Percentiles rank a stretch among this genome's conserved stretches.
Evolutionary conservation across 2,329 filamentous ascomycete genomes (phyloP).

Genomic region (Knoxdaviesia proteae): DNA sequence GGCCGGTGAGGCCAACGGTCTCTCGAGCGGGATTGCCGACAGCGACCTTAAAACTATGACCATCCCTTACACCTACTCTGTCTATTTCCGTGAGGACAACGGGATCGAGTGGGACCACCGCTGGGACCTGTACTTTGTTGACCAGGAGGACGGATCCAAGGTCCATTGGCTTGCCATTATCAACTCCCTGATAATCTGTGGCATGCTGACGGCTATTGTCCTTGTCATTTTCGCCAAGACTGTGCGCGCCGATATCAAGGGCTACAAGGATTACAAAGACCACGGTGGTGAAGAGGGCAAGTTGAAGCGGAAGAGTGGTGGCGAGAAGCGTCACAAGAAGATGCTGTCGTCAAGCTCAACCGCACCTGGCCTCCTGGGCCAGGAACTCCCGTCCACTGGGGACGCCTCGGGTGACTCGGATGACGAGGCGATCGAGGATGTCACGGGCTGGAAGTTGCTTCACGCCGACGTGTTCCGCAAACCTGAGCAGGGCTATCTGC

Average conservation of each 20-base stretch:
- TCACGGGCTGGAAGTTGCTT: conserved; percentile 72
- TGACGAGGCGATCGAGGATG: conserved; percentile 56
- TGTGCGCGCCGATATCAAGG: conserved; percentile 58
- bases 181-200: conserved; percentile 70
- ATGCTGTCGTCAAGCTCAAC: no score
- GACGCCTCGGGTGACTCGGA: conserved; percentile 30
- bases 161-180: conserved; percentile 80
- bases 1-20: conserved; percentile 19
- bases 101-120: conserved; percentile 63
- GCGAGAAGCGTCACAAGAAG: conserved; percentile 24
- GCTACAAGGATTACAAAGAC: conserved; percentile 37
- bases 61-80: conserved; percentile 73
- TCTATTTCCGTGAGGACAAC: conserved; percentile 72
- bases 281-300: conserved; percentile 37
- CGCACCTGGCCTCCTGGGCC: conserved; percentile 33
- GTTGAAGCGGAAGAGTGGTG: conserved; percentile 23
- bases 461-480: conserved; percentile 75
- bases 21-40: conserved; percentile 8
- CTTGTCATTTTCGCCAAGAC: conserved; percentile 66
- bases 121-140: conserved; percentile 81
- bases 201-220: conserved; percentile 56
- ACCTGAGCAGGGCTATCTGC: conserved; percentile 46
- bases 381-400: conserved; percentile 28
- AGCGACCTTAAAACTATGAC: conserved; percentile 45
- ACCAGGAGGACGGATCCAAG: conserved; percentile 60